Base-by-base conservation (phyloP, 371 early-diverging fungal genomes). In the Encephalitozoon cuniculi region DNA sequence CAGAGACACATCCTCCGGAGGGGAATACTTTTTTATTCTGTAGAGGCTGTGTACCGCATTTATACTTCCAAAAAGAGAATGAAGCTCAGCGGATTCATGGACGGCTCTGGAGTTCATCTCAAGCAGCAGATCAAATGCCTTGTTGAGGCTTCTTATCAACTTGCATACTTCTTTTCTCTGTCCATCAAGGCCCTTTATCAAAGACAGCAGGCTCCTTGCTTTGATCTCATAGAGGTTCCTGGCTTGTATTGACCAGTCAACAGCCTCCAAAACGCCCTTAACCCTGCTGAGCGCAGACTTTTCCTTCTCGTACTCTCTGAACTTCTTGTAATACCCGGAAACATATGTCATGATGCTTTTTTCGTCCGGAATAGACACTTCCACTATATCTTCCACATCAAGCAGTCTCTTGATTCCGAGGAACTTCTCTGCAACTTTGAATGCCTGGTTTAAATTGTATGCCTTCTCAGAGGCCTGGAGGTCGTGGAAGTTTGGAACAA, bases 281-380 rank as follows among this genome's bases (percentile, higher is more conserved):
- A 68, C 21, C 8, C 64, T 41, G 2, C 52, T 66, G n/a, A 71
- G 65, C 32, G n/a, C 12, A 23, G 4, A 41, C 15, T 40, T 46
- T 37, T 74, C 53, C 39, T 28, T 53, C 34, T 78, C 71, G 23
- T 68, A 43, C 28, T 68, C 59, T 15, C 51, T 59, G 51, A 82
- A 75, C 28, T 67, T 76, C 4, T 66, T 34, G 43, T 82, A 97
- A 82, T 95, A 97, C 84, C 93, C 91, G 7, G 95, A 93, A 11
- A 96, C 93, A 80, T 97, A 97, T 41, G 97, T 95, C 91, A 95
- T 94, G 34, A 97, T 88, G 2, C 94, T 95, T 37, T 90, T 88
- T 74, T 95, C 94, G 86, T 97, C 97, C 11, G 95, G 95, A 84
- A 80, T 82, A 41, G 79, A 81, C n/a, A 90, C 89, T 81, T 93